Evolutionary conservation across 495 filamentous ascomycete genomes (phyloP).

Genomic region (Neurospora sp.): DNA sequence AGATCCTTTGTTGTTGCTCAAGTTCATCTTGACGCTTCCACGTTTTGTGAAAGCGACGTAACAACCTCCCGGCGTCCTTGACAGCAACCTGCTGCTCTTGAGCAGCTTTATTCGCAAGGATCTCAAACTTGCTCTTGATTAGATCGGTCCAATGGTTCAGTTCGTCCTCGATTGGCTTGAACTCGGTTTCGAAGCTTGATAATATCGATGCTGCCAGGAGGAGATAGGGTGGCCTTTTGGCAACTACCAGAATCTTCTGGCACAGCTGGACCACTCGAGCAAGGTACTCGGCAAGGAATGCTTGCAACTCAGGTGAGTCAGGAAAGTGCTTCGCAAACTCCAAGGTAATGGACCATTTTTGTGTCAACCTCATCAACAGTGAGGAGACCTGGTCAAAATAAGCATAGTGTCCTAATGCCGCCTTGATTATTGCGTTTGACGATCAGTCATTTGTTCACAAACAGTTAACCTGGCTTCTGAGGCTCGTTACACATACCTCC

Average conservation of each 20-base stretch:
- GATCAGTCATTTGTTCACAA: not conserved
- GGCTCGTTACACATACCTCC: not conserved
- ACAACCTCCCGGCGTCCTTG: not conserved
- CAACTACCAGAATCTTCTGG: not conserved
- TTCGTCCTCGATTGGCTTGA: not conserved
- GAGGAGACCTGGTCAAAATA: conserved; percentile 1
- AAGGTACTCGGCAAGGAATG: conserved; percentile 1
- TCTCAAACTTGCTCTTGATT: not conserved
- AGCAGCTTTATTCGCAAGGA: not conserved
- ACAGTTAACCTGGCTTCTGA: not conserved
- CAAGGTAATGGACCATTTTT: not conserved
- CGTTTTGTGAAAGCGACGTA: not conserved
- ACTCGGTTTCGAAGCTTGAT: not conserved
- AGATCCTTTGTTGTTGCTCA: not conserved
- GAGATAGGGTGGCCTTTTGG: not conserved
- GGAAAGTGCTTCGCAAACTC: conserved; percentile 3
- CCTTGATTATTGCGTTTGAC: not conserved
- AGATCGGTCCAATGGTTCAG: not conserved
- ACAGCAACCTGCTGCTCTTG: not conserved
- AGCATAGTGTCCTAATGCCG: not conserved
- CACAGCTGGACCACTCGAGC: not conserved
- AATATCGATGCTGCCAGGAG: not conserved
- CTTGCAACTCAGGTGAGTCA: not conserved
- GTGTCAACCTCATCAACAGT: not conserved
- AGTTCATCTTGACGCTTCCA: not conserved